phyloP scores from a whole-genome alignment of 1,139 yeast genomes.

The Nakaseomyces delphensis region DNA sequence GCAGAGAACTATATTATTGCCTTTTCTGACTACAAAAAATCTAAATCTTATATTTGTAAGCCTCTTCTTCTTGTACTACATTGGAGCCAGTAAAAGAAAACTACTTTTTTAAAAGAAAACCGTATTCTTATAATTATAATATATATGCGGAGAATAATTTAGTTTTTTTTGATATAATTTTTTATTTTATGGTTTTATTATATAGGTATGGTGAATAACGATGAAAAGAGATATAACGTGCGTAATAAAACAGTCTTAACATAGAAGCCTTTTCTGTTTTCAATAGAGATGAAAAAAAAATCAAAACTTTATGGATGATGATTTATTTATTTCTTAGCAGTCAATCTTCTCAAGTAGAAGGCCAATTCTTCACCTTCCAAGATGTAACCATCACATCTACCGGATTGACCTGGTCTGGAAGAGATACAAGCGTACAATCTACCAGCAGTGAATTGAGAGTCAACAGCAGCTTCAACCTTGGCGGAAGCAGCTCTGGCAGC shows the following conservation, averaged over 20 bases:
- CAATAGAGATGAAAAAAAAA: neutral
- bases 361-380: slow-evolving; percentile 99
- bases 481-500: slow-evolving; percentile 84
- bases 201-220: slow-evolving; percentile 5
- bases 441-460: slow-evolving; percentile 96
- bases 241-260: slow-evolving; percentile 6
- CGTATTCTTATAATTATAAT: slow-evolving; percentile 1
- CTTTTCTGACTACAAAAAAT: slow-evolving; percentile 16
- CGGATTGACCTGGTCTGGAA: slow-evolving; percentile 99
- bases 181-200: slow-evolving; percentile 5
- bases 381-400: slow-evolving; percentile 99
- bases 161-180: slow-evolving; percentile 6
- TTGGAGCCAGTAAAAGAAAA: too few relatives aligned
- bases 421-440: slow-evolving; percentile 97
- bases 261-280: neutral
- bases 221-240: slow-evolving; percentile 6
- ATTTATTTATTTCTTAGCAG: slow-evolving; percentile 80
- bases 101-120: slow-evolving; percentile 4
- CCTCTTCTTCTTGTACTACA: too few relatives aligned
- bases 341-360: slow-evolving; percentile 99
- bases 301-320: neutral
- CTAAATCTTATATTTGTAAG: too few relatives aligned
- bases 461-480: slow-evolving; percentile 82
- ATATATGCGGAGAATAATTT: slow-evolving; percentile 5
- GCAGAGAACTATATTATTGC: slow-evolving; percentile 33